phyloP scores from a whole-genome alignment of 495 filamentous ascomycete genomes.

The Hamigera avellanea region DNA sequence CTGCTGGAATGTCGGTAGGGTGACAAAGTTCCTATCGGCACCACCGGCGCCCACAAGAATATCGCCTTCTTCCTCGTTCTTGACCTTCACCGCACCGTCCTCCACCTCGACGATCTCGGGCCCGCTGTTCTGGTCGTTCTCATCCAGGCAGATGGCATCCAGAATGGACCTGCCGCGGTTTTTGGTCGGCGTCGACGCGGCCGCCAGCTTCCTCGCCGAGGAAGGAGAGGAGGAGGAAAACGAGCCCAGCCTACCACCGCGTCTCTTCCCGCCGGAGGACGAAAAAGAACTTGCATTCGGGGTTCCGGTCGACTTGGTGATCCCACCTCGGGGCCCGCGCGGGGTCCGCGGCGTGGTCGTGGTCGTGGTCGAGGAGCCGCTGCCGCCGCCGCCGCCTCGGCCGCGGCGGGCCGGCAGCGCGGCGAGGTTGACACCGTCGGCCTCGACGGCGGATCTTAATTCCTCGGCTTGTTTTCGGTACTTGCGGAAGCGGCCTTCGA shows the following conservation, averaged over 20 bases:
- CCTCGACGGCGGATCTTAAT: constrained; percentile 4
- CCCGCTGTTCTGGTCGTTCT: constrained; percentile 1
- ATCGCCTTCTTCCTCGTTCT: constrained; percentile 1
- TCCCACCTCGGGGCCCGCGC: constrained; percentile 2
- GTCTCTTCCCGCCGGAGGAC: background rate
- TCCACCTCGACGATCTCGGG: background rate
- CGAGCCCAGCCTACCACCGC: too few relatives aligned
- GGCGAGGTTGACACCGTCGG: constrained; percentile 2
- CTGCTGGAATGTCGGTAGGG: background rate
- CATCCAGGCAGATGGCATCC: constrained; percentile 11
- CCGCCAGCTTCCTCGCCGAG: background rate
- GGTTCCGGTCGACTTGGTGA: background rate
- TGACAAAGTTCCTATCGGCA: too few relatives aligned
- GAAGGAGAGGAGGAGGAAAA: too few relatives aligned
- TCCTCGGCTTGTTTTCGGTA: constrained; percentile 13
- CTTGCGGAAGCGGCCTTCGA: constrained; percentile 11
- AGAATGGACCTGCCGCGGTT: constrained; percentile 1
- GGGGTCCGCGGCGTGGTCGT: constrained; percentile 10
- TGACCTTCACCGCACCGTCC: background rate
- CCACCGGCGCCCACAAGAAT: background rate
- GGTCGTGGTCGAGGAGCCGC: constrained; percentile 1
- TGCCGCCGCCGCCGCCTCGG: background rate
- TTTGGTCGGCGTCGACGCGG: background rate
- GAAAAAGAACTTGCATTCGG: too few relatives aligned
- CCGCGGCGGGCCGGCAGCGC: constrained; percentile 4